Evolutionary conservation across 371 early-diverging fungal genomes (phyloP).

Genomic region (Dinochytrium kinnereticum): DNA sequence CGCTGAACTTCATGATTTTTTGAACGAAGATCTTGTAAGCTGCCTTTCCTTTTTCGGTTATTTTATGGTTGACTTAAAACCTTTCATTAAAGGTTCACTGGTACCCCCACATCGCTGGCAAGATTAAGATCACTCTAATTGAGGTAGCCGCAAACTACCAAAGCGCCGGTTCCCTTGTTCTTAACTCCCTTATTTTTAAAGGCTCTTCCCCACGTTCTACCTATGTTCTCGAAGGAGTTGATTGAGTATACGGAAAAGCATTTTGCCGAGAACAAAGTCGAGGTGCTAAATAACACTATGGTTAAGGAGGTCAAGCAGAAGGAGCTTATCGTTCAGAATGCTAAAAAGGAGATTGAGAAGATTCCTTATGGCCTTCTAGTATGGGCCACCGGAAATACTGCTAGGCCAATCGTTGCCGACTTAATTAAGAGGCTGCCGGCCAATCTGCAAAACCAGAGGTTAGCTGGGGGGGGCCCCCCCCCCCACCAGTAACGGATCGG

Average conservation of each 20-base stretch:
- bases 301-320: conserved; percentile 87
- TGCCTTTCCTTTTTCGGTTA: background rate
- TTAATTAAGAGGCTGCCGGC: conserved; percentile 72
- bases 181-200: too few relatives aligned
- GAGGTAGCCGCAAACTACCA: conserved; percentile 71
- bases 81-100: conserved; percentile 55
- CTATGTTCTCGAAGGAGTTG: conserved; percentile 86
- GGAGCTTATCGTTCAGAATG: conserved; percentile 76
- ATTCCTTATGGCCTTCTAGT: conserved; percentile 90
- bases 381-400: conserved; percentile 96
- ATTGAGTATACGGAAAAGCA: conserved; percentile 89
- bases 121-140: conserved; percentile 86
- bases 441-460: conserved; percentile 72
- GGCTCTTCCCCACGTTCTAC: conserved; percentile 82
- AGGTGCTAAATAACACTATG: conserved; percentile 83
- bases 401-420: conserved; percentile 76
- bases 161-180: too few relatives aligned
- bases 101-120: conserved; percentile 81
- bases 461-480: too few relatives aligned
- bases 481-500: too few relatives aligned
- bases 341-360: conserved; percentile 63
- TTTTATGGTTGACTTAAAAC: background rate
- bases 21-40: conserved; percentile 75
- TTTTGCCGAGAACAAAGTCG: conserved; percentile 85
- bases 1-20: conserved; percentile 91